Evolutionary conservation across 1,284 basidiomycete genomes (phyloP).

Genomic region (Salmacisia buchloeana): DNA sequence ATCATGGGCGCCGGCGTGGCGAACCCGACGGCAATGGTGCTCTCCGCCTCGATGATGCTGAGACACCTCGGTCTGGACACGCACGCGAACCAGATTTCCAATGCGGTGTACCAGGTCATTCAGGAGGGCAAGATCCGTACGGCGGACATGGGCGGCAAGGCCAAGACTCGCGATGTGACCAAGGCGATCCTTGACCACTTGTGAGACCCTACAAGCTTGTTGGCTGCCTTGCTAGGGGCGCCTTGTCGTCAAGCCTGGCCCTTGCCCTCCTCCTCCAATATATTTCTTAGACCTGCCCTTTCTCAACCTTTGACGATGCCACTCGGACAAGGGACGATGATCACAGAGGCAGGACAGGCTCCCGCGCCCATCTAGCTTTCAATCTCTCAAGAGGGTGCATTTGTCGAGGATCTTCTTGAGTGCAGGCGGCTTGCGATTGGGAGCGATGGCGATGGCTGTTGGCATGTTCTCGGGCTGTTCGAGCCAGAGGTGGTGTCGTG

Average conservation of each 20-base stretch:
- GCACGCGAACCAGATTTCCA: slow-evolving; percentile 88
- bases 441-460: slow-evolving; percentile 59
- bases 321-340: too few species aligned
- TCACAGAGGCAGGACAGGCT: too few species aligned
- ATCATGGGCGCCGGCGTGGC: slow-evolving; percentile 97
- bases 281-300: too few species aligned
- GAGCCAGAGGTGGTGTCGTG: slow-evolving; percentile 56
- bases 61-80: slow-evolving; percentile 93
- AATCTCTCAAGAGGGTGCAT: slow-evolving; percentile 53
- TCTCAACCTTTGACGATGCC: too few species aligned
- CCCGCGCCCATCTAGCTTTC: slow-evolving; percentile 9
- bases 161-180: slow-evolving; percentile 49
- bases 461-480: slow-evolving; percentile 59
- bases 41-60: slow-evolving; percentile 97
- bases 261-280: too few species aligned
- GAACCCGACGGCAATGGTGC: slow-evolving; percentile 96
- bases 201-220: too few species aligned
- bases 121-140: slow-evolving; percentile 83
- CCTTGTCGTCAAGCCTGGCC: too few species aligned
- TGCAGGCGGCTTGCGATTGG: slow-evolving; percentile 55
- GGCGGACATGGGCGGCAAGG: slow-evolving; percentile 80
- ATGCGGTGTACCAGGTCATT: slow-evolving; percentile 79
- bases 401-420: slow-evolving; percentile 53
- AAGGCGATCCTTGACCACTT: slow-evolving; percentile 46
- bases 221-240: too few species aligned